These are phyloP conservation scores for Besnoitia besnoiti DNA, from an alignment of 169 alveolate species.

Conservation along the genomic window DNA sequence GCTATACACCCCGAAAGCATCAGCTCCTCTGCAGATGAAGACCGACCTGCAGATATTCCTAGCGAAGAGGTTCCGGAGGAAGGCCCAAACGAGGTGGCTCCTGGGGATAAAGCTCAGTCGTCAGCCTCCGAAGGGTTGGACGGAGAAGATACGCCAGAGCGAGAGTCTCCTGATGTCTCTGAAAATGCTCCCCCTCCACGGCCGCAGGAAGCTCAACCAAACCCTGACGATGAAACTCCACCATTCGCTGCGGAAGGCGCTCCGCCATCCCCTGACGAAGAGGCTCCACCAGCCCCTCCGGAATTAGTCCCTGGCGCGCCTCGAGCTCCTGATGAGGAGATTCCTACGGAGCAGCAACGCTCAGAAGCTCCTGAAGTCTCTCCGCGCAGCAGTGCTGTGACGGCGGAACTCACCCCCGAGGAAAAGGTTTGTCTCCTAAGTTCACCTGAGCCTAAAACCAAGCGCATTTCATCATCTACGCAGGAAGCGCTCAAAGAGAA, in stretches of 20 bases:
- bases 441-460: too few relatives aligned
- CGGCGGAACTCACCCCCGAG: not conserved
- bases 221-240: too few relatives aligned
- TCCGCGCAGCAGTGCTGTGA: not conserved
- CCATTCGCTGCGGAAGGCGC: too few relatives aligned
- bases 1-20: not conserved
- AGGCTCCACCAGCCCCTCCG: not conserved
- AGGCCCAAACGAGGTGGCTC: not conserved
- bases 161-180: too few relatives aligned
- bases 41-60: not conserved
- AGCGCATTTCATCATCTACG: not conserved
- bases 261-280: not conserved
- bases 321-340: not conserved
- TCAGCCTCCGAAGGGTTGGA: not conserved
- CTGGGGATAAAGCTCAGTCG: not conserved
- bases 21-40: not conserved
- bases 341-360: not conserved
- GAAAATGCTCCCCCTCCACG: too few relatives aligned
- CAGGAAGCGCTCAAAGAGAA: slow-evolving; percentile 7
- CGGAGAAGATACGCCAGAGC: not conserved
- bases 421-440: slow-evolving; percentile 26
- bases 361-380: not conserved
- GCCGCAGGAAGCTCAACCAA: too few relatives aligned
- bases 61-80: not conserved
- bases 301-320: not conserved